phyloP scores from a whole-genome alignment of 2,329 filamentous ascomycete species.

The Alternaria dauci region DNA sequence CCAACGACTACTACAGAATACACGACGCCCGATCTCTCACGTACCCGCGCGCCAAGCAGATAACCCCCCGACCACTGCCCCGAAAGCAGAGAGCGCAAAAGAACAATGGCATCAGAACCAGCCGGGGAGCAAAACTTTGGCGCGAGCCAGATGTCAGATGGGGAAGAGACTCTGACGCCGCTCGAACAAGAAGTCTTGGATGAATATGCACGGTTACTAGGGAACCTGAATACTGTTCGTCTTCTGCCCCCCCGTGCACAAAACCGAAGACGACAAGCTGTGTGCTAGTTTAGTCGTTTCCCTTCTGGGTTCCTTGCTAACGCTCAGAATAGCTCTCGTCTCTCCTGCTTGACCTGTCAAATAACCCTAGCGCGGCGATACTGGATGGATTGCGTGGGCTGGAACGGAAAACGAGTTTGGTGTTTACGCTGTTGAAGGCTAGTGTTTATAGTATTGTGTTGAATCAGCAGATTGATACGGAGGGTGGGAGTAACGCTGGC shows the following conservation, averaged over 20 bases:
- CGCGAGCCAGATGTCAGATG: slow-evolving; percentile 6
- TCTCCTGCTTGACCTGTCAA: slow-evolving; percentile 73
- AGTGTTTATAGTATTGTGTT: slow-evolving; percentile 98
- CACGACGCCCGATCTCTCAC: too few relatives aligned
- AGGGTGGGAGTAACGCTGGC: slow-evolving; percentile 11
- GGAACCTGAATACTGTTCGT: slow-evolving; percentile 87
- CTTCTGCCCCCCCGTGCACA: not conserved
- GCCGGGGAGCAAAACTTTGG: not conserved
- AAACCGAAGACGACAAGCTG: not conserved
- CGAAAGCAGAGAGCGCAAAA: not conserved
- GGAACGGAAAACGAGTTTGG: slow-evolving; percentile 92
- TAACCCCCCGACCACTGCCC: not conserved
- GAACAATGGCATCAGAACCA: slow-evolving; percentile 29
- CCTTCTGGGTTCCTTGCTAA: not conserved
- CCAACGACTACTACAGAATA: too few relatives aligned
- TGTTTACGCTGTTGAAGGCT: slow-evolving; percentile 95
- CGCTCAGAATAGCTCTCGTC: slow-evolving; percentile 56
- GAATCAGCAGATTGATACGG: slow-evolving; percentile 76
- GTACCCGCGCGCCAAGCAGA: not conserved
- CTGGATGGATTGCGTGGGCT: slow-evolving; percentile 85
- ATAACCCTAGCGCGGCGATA: slow-evolving; percentile 72
- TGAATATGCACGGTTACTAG: slow-evolving; percentile 86
- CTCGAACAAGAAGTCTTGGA: slow-evolving; percentile 94
- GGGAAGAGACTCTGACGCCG: slow-evolving; percentile 65
- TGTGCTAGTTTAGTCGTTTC: not conserved